Conservation (phyloP, 129 eudicot genomes). For the Tagetes patula region DNA sequence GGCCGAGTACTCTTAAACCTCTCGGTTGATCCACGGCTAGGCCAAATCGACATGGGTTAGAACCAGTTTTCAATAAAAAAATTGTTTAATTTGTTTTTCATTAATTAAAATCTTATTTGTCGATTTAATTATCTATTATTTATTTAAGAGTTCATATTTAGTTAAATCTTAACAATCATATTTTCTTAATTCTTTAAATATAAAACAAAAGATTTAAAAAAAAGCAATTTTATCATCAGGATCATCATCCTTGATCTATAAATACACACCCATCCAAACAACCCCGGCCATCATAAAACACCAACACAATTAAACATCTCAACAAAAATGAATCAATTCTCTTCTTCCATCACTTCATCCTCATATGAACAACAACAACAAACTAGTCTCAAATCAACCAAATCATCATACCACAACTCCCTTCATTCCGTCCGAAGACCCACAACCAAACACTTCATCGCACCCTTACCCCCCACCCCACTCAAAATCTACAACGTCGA, state of each 20-base stretch:
- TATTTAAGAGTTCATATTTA: no score
- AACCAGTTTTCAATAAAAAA: no score
- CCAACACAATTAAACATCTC: conserved; percentile 5
- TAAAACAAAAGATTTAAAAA: no score
- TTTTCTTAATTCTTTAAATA: no score
- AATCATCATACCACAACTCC: conserved; percentile 28
- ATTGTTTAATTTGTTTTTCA: no score
- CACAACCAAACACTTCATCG: conserved; percentile 50
- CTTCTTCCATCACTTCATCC: conserved; percentile 29
- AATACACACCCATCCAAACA: conserved; percentile 3
- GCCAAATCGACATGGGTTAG: no score
- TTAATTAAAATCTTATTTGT: no score
- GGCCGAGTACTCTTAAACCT: no score
- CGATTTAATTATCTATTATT: no score
- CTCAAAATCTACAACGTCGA: conserved; percentile 65
- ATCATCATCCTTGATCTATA: not conserved
- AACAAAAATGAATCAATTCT: conserved; percentile 26
- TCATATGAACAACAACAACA: conserved; percentile 21
- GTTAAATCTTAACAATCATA: no score
- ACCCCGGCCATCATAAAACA: conserved; percentile 2
- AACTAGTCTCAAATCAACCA: not conserved
- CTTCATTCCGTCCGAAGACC: conserved; percentile 44
- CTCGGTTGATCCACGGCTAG: no score
- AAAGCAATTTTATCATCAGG: not conserved
- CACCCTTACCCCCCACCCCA: conserved; percentile 56